Evolutionary conservation across 805 yeast genomes (phyloP), one percentile per base, ranked within the genome.

Genomic region (Wickerhamiella hasegawae): DNA sequence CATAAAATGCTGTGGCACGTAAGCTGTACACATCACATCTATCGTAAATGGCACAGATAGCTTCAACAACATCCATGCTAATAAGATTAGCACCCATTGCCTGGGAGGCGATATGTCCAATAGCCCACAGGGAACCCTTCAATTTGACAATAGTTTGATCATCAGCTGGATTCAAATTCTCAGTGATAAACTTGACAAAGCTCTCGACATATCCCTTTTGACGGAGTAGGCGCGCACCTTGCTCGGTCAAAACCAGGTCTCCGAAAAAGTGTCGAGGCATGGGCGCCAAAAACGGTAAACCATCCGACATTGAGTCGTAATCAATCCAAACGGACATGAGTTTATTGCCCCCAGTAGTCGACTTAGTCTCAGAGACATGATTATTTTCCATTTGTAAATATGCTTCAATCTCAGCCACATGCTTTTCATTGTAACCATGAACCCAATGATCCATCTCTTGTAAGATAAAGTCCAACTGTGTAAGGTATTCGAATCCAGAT

Each of bases 111-210:
- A 85, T 72, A 46, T 76, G 74, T 0, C 95, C 96, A 23, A 82
- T 63, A 1, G 92, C 75, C 96, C 96, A 87, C 24, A 87, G 47
- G 23, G 77, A 70, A 9, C 85, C 80, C 49, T 81, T 82, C 18
- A 87, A 53, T 41, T 65, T 66, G 6, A 59, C 23, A 15, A 61
- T 40, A 15, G 57, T 55, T 5, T 63, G 62, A 4, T 58, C 58
- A 16, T 58, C 63, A 5, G 50, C 26, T 9, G 35, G 30, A 12
- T 42, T 45, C 3, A 35, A 38, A 5, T 42, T 46, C 18, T 43
- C 34, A 31, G 43, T 37, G 31, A 59, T 44, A 35, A 44, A 54
- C 19, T 42, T 40, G 5, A 55, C 55, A 39, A 63, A 52, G 12
- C 36, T 41, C 15, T 40, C 42, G 25, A 62, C 49, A 33, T 58